These are phyloP conservation scores for Daldinia grandis DNA, from an alignment of 495 filamentous ascomycete genomes.

Conservation along the genomic window DNA sequence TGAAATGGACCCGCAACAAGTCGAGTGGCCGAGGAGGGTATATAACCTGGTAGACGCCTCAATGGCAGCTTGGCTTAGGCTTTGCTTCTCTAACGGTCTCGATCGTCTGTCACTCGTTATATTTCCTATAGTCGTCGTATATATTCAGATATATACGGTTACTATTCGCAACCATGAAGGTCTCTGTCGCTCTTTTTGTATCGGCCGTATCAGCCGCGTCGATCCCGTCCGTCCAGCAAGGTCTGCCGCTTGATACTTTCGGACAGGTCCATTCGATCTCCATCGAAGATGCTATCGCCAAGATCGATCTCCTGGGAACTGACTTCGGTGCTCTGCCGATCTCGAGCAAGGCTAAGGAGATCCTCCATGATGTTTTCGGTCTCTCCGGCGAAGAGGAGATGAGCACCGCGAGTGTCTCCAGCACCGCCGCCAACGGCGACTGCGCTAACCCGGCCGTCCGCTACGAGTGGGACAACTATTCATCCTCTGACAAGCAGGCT, in stretches of 20 bases:
- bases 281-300: constrained; percentile 28
- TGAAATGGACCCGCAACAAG: constrained; percentile 27
- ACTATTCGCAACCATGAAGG: constrained; percentile 41
- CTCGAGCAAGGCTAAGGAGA: constrained; percentile 14
- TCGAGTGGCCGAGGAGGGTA: constrained; percentile 17
- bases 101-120: constrained; percentile 42
- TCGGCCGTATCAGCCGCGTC: constrained; percentile 43
- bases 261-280: constrained; percentile 38
- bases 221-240: constrained; percentile 29
- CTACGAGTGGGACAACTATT: constrained; percentile 48
- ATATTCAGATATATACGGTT: constrained; percentile 30
- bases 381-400: constrained; percentile 16
- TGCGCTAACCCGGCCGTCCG: constrained; percentile 46
- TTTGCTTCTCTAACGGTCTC: constrained; percentile 29
- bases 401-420: constrained; percentile 3
- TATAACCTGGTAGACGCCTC: constrained; percentile 29
- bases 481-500: constrained; percentile 45
- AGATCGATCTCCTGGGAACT: constrained; percentile 38
- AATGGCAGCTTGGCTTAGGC: constrained; percentile 3
- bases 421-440: constrained; percentile 20
- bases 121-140: constrained; percentile 29
- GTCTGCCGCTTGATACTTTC: constrained; percentile 37
- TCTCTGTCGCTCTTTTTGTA: constrained; percentile 39
- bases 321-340: constrained; percentile 43
- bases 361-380: neutral